Evolutionary conservation across 306 rosid species (phyloP), one percentile per base, ranked within the genome.

Genomic region (Styphnolobium japonicum): DNA sequence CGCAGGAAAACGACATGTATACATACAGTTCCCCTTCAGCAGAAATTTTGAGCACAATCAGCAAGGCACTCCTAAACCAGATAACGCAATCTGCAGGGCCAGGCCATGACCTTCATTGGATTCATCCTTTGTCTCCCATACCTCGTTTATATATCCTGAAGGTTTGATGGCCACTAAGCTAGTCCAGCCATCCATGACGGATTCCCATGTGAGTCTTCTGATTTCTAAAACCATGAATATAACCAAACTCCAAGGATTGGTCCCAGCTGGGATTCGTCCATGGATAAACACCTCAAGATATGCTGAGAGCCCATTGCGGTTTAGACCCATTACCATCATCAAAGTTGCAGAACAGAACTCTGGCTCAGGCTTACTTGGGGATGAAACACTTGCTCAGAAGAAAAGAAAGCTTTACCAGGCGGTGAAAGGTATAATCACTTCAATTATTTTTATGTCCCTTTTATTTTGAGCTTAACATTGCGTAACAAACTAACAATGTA

Each of bases 331-430:
- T 60, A 80, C 33, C 53, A 40, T 60, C 14, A 51, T 74, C 57
- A 91, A 75, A 77, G 93, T 77, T 68, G 83, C 90, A 48, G 89
- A 78, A 40, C 83, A 83, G 2, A 80, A 63, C 75, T 73, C 92
- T 51, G 87, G 80, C 72, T 82, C 91, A 16, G 88, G 83, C 33
- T 62, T 88, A 12, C 76, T 83, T 61, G 91, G 83, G 55, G 88
- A 86, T 80, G 90, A 86, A 49, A 74, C 89, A 60, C 84, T 88
- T 74, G 67, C 86, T 77, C 84, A 76, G 75, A 65, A 74, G 48
- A 93, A 90, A 81, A 27, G 55, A 6, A 80, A 82, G 46, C 92
- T 93, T 75, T 81, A 81, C 39, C 82, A 80, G n/a, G 92, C 91
- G 9, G 56, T 93, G 69, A 55, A 90, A 88, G 98, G 98, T 90